Percentiles rank a stretch among this genome's conserved stretches.
phyloP scores from a whole-genome alignment of 441 rosid species.

The Hypseocharis bilobata region DNA sequence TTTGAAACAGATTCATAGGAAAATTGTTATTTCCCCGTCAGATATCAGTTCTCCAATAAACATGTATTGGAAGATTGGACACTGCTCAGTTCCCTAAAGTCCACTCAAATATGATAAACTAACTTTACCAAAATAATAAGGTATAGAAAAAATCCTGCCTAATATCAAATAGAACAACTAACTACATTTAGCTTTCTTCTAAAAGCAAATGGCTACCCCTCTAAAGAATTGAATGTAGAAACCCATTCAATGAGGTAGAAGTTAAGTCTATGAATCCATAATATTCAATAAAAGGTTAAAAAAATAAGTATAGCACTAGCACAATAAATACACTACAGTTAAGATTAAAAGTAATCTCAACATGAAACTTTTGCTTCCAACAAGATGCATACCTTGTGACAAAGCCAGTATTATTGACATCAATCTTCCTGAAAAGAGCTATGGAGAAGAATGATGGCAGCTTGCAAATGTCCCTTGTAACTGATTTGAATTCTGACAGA shows the following conservation, averaged over 20 bases:
- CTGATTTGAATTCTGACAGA: conserved; percentile 64
- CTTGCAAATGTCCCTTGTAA: conserved; percentile 90
- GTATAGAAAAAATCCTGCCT: background rate
- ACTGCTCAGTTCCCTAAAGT: background rate
- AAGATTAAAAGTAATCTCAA: background rate
- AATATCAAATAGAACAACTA: background rate
- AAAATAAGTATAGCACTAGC: background rate
- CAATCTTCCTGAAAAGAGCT: conserved; percentile 68
- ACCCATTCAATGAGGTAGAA: background rate
- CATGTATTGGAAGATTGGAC: background rate
- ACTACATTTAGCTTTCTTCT: background rate
- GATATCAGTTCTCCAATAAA: background rate
- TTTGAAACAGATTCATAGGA: no score
- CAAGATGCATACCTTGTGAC: conserved; percentile 56
- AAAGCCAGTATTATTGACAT: conserved; percentile 48
- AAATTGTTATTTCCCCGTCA: background rate
- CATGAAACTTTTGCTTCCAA: background rate
- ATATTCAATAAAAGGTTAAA: background rate
- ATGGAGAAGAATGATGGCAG: conserved; percentile 87
- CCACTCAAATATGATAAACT: background rate
- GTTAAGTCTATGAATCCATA: background rate
- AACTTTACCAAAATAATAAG: conserved; percentile 4
- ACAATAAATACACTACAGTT: background rate
- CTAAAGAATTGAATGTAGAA: background rate
- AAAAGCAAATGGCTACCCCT: background rate